Percentiles rank a stretch among this genome's conserved stretches.
phyloP scores from a whole-genome alignment of 2,329 filamentous ascomycete species.

The Ilyonectria robusta region DNA sequence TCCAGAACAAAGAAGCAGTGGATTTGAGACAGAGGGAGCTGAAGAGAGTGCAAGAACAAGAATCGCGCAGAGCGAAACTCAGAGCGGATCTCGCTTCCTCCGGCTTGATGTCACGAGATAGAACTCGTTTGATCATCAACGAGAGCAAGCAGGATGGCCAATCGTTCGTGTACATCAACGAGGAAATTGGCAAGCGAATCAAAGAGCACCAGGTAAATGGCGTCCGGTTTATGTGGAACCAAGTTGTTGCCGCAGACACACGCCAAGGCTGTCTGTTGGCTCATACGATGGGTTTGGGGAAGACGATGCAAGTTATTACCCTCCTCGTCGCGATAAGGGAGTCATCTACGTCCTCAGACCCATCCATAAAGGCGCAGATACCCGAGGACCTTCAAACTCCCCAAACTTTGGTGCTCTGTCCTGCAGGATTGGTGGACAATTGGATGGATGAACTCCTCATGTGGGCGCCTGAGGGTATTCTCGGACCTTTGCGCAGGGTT shows the following conservation, averaged over 20 bases:
- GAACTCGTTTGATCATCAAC: conserved; percentile 74
- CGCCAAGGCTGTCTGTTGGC: conserved; percentile 85
- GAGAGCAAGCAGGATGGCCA: conserved; percentile 73
- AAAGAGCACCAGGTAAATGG: conserved; percentile 87
- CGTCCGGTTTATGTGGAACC: conserved; percentile 90
- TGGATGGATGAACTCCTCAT: conserved; percentile 83
- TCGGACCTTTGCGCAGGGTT: conserved; percentile 73
- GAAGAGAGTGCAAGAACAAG: conserved; percentile 67
- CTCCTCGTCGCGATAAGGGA: conserved; percentile 82
- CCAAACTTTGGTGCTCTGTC: conserved; percentile 81
- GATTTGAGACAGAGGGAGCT: conserved; percentile 70
- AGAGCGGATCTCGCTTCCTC: conserved; percentile 61
- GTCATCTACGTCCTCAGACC: conserved; percentile 72
- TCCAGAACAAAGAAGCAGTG: conserved; percentile 58
- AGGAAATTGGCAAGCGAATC: conserved; percentile 74
- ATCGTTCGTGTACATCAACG: conserved; percentile 74
- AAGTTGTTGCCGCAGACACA: conserved; percentile 74
- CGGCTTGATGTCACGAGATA: conserved; percentile 60
- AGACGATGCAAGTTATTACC: conserved; percentile 92
- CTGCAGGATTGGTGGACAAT: conserved; percentile 81
- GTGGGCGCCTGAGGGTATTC: conserved; percentile 73
- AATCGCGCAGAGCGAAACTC: conserved; percentile 64
- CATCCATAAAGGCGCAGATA: conserved; percentile 73
- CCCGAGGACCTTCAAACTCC: conserved; percentile 74
- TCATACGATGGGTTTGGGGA: conserved; percentile 93